Base-by-base conservation (phyloP, 495 filamentous ascomycete species). In the Rhizodiscina lignyota region DNA sequence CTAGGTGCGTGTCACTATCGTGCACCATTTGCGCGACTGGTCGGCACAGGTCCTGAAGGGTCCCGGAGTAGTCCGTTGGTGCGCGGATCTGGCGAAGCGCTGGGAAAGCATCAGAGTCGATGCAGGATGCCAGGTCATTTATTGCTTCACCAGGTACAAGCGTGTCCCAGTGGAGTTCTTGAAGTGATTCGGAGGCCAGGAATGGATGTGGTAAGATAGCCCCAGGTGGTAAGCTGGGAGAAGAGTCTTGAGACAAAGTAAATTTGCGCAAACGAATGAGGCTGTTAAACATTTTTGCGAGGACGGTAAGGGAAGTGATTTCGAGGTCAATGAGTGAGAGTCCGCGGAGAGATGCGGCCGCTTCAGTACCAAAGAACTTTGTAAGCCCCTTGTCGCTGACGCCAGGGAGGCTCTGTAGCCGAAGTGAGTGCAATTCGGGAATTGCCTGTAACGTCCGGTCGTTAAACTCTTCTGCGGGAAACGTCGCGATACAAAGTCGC, bases 121-220 rank as follows among this genome's bases (percentile, higher is more conserved):
- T 86, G 33, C 76, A 77, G 40, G 66, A 67, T 12, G 81, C 79
- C 23, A 94, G 67, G 37, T 83, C 72, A 4, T 57, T 63, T 39
- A 83, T 83, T 6, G 83, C 79, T 15, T 58, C 51, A 11, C 61
- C 49, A 38, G 60, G 56, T 24, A 57, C 40, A 1, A 77, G 68
- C 18, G 86, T 68, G 46, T 92, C 82, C 86, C 86, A 89, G 55
- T 89, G 82, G 11, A 89, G 58, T 35, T 69, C 71, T 38, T 70
- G 58, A 0, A 92, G 64, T 15, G 64, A 70, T 1, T 56, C 51
- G 0, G 76, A 86, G 1, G 76, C 76, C 4, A 93, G 60, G 38
- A 83, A 71, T 0, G 77, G 79, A 27, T 67, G 63, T 55, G 74
- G 74, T 24, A 79, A 63, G 33, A 77, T 69, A 17, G 64, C 60